Evolutionary conservation across 257 asterid genomes (phyloP), one percentile per base, ranked within the genome.

Genomic region (Schizonepeta tenuifolia): DNA sequence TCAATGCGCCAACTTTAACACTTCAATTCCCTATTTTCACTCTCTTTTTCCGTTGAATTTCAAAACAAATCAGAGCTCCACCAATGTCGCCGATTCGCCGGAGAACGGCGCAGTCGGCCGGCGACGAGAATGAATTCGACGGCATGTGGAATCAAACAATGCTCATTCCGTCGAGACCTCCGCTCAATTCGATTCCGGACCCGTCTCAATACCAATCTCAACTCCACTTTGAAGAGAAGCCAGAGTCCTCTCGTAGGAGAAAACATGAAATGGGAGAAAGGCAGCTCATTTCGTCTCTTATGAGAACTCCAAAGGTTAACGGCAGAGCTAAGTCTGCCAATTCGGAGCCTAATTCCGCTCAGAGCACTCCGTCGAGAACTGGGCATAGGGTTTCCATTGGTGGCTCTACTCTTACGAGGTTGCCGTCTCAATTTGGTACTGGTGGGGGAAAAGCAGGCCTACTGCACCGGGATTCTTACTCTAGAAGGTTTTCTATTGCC

Each of bases 181-280:
- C 98, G 18, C 88, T 92, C 38, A 86, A 41, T 74, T 83, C 94
- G 26, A 92, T 92, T 9, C 76, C 89, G 1, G 96, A 90, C 72
- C 96, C 98, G 1, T 85, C 92, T 15, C 97, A 91, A 18, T 72
- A 57, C 77, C 87, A 58, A 7, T 11, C 56, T 41, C 75, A 70
- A 13, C 26, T 60, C 41, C 72, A 76, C 31, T 63, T 26, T 14
- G 64, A 62, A 44, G 81, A 74, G 4, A 72, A 72, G 70, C 61
- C 77, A 15, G 81, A 78, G 14, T 54, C 77, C 3, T 72, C 79
- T 64, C 67, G 66, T 28, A 44, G 77, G 71, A 77, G 33, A 31
- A 78, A 38, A 22, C 9, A 70, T 15, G 86, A 78, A 7, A 9
- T 28, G 77, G 26, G 74, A n/a, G 81, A 80, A 18, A 36, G 57